Base-by-base conservation (phyloP, 306 rosid genomes). In the Trifolium repens region DNA sequence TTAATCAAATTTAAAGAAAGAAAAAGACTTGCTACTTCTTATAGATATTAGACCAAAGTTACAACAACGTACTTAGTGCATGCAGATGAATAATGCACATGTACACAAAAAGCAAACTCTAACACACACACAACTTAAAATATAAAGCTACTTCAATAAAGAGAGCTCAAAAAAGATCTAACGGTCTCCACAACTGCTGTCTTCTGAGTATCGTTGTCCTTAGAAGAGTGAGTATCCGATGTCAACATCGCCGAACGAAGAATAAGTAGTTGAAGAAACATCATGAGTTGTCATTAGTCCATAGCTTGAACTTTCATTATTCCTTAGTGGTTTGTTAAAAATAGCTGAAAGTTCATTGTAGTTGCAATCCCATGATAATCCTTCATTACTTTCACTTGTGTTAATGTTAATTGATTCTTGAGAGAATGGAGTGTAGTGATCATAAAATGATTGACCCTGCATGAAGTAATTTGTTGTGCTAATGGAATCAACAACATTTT, bases 191-290 rank as follows among this genome's bases (percentile, higher is more conserved):
- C 14, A 55, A 22, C 30, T 19, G 7, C 54, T 49, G 26, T 17
- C 8, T 50, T 22, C 2, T 19, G 61, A 55, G 7, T 15, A 55
- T 26, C 35, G 0, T 57, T 9, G 35, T 10, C 16, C 65, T 59
- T 15, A 59, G 37, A 40, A 66, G 71, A 42, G 71, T 13, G 71
- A 66, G 43, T 86, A 87, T 46, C 91, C 96, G 71, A 84, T 79
- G 76, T 87, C 90, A 75, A 87, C 89, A 67, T 91, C 94, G 32
- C 91, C 96, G 77, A 85, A 82, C 60, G 87, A 71, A 84, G 92
- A 81, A 30, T 27, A 67, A 2, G 84, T 72, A 17, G 82, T 46
- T 52, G 97, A 78, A 84, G 90, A 79, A 83, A 79, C 67, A 73
- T 80, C 60, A 54, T 72, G 67, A 80, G 71, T 72, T 71, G 67